Percentiles rank a stretch among this genome's conserved stretches.
Evolutionary conservation across 1,284 basidiomycete genomes (phyloP).

Genomic region (Trichosporon sp.): DNA sequence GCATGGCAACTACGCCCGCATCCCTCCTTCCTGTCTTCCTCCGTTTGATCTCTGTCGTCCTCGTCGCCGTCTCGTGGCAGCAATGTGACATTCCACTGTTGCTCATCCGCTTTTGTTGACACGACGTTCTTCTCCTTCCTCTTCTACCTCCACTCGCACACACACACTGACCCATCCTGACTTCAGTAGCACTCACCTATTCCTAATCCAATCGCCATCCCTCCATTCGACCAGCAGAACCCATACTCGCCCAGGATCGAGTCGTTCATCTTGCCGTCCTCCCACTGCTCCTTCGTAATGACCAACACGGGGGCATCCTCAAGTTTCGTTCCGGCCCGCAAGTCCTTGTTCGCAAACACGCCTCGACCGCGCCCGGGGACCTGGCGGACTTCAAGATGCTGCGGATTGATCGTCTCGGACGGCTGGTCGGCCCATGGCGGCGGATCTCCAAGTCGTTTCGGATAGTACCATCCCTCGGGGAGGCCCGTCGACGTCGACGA

Average conservation of each 20-base stretch:
- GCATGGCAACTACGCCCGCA: background rate
- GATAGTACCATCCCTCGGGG: background rate
- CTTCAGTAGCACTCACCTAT: constrained; percentile 58
- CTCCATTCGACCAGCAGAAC: constrained; percentile 70
- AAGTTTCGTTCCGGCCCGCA: constrained; percentile 62
- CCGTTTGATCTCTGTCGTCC: background rate
- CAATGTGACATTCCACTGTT: background rate
- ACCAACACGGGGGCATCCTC: constrained; percentile 85
- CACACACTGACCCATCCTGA: background rate
- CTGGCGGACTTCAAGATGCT: constrained; percentile 32
- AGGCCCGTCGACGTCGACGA: background rate
- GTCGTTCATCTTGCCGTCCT: constrained; percentile 54
- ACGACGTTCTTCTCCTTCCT: background rate
- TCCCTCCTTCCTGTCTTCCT: background rate
- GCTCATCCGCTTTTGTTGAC: background rate
- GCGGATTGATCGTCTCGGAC: constrained; percentile 38
- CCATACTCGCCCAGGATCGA: constrained; percentile 78
- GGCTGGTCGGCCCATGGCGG: background rate
- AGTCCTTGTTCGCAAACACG: constrained; percentile 52
- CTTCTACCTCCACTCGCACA: background rate
- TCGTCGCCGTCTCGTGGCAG: background rate
- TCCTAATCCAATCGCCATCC: constrained; percentile 81
- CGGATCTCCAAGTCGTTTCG: background rate
- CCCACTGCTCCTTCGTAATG: constrained; percentile 66
- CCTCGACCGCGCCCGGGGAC: constrained; percentile 39